phyloP scores from a whole-genome alignment of 352 stramenopile species.

The Pythium aquatile region DNA sequence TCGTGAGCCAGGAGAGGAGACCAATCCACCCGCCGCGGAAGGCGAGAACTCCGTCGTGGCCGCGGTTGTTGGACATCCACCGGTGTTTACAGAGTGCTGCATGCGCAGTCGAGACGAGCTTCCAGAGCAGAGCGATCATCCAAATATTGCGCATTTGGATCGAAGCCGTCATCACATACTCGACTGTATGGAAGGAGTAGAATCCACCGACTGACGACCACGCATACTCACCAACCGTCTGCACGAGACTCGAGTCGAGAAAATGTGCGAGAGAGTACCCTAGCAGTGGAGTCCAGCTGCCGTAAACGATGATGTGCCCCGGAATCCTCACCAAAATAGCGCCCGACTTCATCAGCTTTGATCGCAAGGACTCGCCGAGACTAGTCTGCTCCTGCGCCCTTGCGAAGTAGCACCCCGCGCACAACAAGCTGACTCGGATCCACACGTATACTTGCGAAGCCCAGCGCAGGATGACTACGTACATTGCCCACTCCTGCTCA shows the following conservation, averaged over 20 bases:
- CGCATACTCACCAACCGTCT: slow-evolving; percentile 16
- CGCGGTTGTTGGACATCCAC: too few species aligned
- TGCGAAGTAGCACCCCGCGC: slow-evolving; percentile 24
- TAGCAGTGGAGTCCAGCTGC: slow-evolving; percentile 31
- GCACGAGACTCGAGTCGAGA: slow-evolving; percentile 25
- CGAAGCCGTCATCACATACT: slow-evolving; percentile 8
- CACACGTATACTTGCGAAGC: slow-evolving; percentile 44
- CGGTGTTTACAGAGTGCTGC: too few species aligned
- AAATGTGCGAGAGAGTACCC: slow-evolving; percentile 28
- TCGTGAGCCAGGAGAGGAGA: slow-evolving; percentile 16
- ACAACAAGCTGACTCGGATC: slow-evolving; percentile 29
- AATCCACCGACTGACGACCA: slow-evolving; percentile 19
- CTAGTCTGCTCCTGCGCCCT: not conserved
- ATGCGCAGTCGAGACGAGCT: slow-evolving; percentile 1
- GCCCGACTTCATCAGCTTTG: not conserved
- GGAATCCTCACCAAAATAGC: slow-evolving; percentile 30
- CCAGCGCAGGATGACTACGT: slow-evolving; percentile 30
- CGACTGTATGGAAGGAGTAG: slow-evolving; percentile 13
- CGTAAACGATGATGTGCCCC: slow-evolving; percentile 36
- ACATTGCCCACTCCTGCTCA: not conserved
- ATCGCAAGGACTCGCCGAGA: not conserved
- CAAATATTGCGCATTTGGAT: slow-evolving; percentile 35
- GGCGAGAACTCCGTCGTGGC: slow-evolving; percentile 8
- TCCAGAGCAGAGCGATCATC: slow-evolving; percentile 28
- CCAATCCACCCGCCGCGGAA: slow-evolving; percentile 17